Percentiles rank a stretch among this genome's conserved stretches.
Evolutionary conservation across 495 filamentous ascomycete species (phyloP).

Genomic region (Podospora comata): DNA sequence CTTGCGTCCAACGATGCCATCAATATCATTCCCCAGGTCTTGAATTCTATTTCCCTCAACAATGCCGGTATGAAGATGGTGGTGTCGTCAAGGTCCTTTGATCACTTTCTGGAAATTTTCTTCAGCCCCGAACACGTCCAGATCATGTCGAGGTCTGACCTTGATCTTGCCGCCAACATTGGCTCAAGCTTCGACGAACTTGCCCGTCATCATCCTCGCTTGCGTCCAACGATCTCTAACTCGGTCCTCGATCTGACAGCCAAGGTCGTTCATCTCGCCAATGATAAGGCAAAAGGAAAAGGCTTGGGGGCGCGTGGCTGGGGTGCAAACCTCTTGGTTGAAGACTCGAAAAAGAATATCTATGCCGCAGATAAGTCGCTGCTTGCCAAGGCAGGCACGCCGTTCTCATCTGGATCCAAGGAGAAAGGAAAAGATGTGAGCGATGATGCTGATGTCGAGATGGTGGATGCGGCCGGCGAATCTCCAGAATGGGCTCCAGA

Average conservation of each 20-base stretch:
- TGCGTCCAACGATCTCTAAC: conserved; percentile 75
- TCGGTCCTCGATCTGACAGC: conserved; percentile 80
- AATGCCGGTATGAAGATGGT: conserved; percentile 86
- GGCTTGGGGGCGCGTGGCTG: conserved; percentile 27
- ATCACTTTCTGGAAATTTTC: conserved; percentile 89
- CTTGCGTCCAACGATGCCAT: conserved; percentile 83
- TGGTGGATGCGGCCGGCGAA: conserved; percentile 47
- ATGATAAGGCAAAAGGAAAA: conserved; percentile 60
- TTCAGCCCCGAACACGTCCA: conserved; percentile 88
- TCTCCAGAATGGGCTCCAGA: not conserved
- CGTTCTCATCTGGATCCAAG: conserved; percentile 24
- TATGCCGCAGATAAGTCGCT: conserved; percentile 48
- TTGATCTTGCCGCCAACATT: conserved; percentile 60
- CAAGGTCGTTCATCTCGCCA: conserved; percentile 67
- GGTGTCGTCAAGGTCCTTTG: conserved; percentile 73
- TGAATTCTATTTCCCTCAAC: conserved; percentile 93
- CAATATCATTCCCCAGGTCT: conserved; percentile 74
- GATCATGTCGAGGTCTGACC: conserved; percentile 64
- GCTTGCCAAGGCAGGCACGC: conserved; percentile 19
- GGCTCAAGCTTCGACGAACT: conserved; percentile 91
- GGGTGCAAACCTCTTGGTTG: conserved; percentile 76
- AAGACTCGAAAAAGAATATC: conserved; percentile 48
- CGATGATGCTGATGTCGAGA: conserved; percentile 53
- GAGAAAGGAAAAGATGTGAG: conserved; percentile 40
- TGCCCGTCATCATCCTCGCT: conserved; percentile 82